These are phyloP conservation scores for Pugionium dolabratum DNA, from an alignment of 345 rosid species.

Conservation along the genomic window DNA sequence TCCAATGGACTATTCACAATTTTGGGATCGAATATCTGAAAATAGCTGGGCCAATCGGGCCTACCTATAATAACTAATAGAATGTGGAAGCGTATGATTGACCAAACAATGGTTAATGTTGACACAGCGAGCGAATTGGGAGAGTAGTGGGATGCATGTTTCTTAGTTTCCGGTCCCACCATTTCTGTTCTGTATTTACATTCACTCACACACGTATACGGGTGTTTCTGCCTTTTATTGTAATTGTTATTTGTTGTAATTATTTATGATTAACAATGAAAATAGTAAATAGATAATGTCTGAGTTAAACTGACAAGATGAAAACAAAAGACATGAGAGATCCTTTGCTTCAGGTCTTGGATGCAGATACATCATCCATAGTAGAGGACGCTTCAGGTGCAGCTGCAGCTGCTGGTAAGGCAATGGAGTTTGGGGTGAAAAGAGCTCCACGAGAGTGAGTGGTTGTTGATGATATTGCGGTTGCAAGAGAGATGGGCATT, in stretches of 20 bases:
- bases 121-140: conserved; percentile 33
- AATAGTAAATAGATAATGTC: conserved; percentile 29
- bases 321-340: not conserved
- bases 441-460: conserved; percentile 53
- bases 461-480: conserved; percentile 78
- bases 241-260: conserved; percentile 3
- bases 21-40: too few relatives aligned
- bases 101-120: conserved; percentile 20
- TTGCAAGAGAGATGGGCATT: conserved; percentile 25
- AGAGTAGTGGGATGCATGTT: conserved; percentile 39
- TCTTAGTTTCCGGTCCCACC: conserved; percentile 28
- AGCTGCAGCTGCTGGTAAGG: conserved; percentile 7
- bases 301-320: conserved; percentile 27
- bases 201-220: conserved; percentile 21
- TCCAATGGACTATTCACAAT: too few relatives aligned
- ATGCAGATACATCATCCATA: conserved; percentile 67
- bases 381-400: conserved; percentile 45
- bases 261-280: conserved; percentile 27
- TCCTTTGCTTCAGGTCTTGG: conserved; percentile 54
- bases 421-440: conserved; percentile 23
- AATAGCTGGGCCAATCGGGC: too few relatives aligned
- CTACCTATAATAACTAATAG: too few relatives aligned
- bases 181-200: conserved; percentile 24
- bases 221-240: conserved; percentile 24
- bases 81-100: not conserved